Conservation (phyloP, 2,329 filamentous ascomycete genomes). For the Beauveria sp. region DNA sequence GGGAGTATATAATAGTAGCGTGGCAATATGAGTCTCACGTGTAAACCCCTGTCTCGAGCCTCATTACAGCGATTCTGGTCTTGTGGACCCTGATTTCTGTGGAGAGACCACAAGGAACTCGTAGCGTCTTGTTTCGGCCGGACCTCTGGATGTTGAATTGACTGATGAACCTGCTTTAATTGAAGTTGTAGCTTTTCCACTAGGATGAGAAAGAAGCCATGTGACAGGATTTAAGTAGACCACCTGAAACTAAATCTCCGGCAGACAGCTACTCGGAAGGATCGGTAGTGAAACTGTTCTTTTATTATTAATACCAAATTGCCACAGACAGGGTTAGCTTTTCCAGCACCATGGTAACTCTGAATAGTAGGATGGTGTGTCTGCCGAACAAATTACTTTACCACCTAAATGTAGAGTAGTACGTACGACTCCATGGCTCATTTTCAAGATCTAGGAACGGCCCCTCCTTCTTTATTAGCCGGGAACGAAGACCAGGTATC, state of each 20-base stretch:
- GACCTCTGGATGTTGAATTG: not conserved
- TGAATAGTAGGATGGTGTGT: no score
- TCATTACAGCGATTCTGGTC: slow-evolving; percentile 4
- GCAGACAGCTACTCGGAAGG: not conserved
- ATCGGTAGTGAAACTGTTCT: not conserved
- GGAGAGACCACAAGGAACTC: not conserved
- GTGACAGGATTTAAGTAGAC: no score
- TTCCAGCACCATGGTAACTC: no score
- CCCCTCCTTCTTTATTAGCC: not conserved
- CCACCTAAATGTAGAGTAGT: no score
- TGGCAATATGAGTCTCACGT: not conserved
- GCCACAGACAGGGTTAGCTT: not conserved
- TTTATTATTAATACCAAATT: not conserved
- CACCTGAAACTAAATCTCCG: not conserved
- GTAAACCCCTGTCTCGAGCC: not conserved
- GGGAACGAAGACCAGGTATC: not conserved
- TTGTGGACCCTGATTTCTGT: slow-evolving; percentile 3
- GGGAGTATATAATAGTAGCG: not conserved
- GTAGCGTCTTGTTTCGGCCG: not conserved
- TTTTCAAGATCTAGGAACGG: not conserved
- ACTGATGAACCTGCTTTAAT: not conserved
- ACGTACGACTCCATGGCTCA: not conserved
- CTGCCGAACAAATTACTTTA: not conserved
- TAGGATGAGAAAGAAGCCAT: not conserved
- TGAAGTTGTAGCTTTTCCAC: not conserved